phyloP scores from a whole-genome alignment of 176 grass and related monocot species.

The Carex kokanica region DNA sequence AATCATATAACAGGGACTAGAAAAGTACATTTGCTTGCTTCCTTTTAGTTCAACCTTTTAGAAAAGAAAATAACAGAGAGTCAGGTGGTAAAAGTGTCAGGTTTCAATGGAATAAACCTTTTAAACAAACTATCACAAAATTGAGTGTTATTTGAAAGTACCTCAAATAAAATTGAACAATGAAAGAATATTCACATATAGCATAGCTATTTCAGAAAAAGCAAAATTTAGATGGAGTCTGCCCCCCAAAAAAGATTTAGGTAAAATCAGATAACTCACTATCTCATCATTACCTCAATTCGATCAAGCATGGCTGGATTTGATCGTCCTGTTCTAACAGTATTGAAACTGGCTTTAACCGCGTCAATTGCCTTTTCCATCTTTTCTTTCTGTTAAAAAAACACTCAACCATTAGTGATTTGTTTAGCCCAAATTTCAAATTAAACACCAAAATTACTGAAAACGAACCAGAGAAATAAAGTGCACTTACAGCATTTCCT shows the following conservation, averaged over 20 bases:
- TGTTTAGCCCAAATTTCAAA: neutral
- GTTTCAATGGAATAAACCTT: neutral
- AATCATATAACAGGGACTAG: neutral
- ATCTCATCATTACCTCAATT: constrained; percentile 56
- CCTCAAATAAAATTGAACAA: neutral
- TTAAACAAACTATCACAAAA: neutral
- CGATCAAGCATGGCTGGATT: constrained; percentile 94
- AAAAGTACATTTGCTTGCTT: neutral
- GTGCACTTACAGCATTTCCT: constrained; percentile 60
- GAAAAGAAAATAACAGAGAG: neutral
- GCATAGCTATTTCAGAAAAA: neutral
- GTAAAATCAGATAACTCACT: neutral
- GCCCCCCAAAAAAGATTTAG: neutral
- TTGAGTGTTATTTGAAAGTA: neutral
- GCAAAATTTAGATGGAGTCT: neutral
- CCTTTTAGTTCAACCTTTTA: neutral
- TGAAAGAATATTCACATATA: neutral
- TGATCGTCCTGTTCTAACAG: constrained; percentile 87
- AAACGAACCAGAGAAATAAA: constrained; percentile 3
- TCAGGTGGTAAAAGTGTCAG: neutral
- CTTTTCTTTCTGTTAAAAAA: constrained; percentile 62
- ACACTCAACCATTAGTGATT: neutral
- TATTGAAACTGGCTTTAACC: constrained; percentile 70
- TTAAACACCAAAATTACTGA: neutral
- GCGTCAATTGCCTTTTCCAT: constrained; percentile 93